Evolutionary conservation across 148 eudicot species (phyloP).

Genomic region (Nepenthes gracilis): DNA sequence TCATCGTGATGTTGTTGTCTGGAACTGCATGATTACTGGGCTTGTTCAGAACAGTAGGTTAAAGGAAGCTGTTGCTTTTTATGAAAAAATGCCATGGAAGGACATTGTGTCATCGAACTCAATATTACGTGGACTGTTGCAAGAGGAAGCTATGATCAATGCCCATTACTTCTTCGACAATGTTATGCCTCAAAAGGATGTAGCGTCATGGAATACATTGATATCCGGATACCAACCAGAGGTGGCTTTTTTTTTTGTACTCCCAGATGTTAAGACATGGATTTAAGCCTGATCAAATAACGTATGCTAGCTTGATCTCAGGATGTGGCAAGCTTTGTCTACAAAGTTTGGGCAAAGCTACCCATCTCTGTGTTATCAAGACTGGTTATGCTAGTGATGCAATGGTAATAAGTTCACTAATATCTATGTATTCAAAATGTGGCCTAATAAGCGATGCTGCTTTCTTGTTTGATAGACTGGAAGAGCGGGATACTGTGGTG

Average conservation of each 20-base stretch:
- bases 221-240: constrained; percentile 35
- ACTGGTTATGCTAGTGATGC: constrained; percentile 20
- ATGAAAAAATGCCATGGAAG: constrained; percentile 36
- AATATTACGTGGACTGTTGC: constrained; percentile 38
- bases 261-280: constrained; percentile 24
- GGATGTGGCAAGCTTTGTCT: constrained; percentile 34
- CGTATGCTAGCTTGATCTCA: constrained; percentile 25
- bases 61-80: constrained; percentile 38
- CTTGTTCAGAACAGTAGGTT: constrained; percentile 34
- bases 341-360: constrained; percentile 35
- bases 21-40: constrained; percentile 55
- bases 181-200: constrained; percentile 26
- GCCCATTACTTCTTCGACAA: constrained; percentile 27
- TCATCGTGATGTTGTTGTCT: constrained; percentile 36
- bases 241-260: constrained; percentile 25
- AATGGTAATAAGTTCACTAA: constrained; percentile 30
- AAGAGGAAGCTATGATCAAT: constrained; percentile 25
- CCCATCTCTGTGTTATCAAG: constrained; percentile 30
- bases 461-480: constrained; percentile 21
- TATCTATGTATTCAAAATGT: constrained; percentile 54
- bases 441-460: constrained; percentile 28
- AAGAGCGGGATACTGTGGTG: constrained; percentile 26
- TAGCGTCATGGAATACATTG: constrained; percentile 44
- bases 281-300: constrained; percentile 41
- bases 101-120: constrained; percentile 41